A percentile compares a stretch with the other conserved stretches of the same genome.
Conservation (phyloP, 2,329 filamentous ascomycete genomes). For the Cucurbitaria berberidis region DNA sequence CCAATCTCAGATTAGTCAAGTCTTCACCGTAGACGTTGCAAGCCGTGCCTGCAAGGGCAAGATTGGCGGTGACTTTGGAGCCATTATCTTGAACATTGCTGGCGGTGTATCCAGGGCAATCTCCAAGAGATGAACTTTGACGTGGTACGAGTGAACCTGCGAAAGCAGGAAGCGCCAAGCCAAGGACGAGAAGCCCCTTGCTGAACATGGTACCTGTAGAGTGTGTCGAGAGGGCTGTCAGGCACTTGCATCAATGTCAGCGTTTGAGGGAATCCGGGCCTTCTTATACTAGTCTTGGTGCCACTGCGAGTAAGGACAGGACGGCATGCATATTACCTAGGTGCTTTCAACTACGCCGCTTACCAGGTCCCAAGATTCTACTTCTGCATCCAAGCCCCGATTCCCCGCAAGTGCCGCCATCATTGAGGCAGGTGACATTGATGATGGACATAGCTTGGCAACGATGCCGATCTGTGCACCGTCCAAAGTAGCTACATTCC, state of each 20-base stretch:
- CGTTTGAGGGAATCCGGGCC: background rate
- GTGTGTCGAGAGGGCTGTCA: constrained; percentile 1
- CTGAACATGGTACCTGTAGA: constrained; percentile 28
- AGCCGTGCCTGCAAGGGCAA: constrained; percentile 70
- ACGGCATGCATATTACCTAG: constrained; percentile 3
- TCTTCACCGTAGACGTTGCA: constrained; percentile 68
- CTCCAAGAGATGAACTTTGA: constrained; percentile 27
- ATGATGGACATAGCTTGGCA: constrained; percentile 22
- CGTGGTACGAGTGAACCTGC: constrained; percentile 23
- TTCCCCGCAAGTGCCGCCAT: constrained; percentile 28
- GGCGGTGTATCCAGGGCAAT: constrained; percentile 72
- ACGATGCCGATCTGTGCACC: constrained; percentile 1
- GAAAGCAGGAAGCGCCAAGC: constrained; percentile 26
- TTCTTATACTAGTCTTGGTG: constrained; percentile 14
- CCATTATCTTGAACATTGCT: constrained; percentile 61
- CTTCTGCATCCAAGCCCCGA: constrained; percentile 21
- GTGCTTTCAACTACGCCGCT: constrained; percentile 8
- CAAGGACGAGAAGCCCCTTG: constrained; percentile 31
- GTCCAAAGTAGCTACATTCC: constrained; percentile 15
- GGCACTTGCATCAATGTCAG: constrained; percentile 6
- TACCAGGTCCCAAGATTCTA: constrained; percentile 12
- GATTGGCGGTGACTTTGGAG: constrained; percentile 68
- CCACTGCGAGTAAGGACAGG: background rate
- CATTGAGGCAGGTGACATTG: too few relatives aligned
- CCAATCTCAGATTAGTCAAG: constrained; percentile 60